phyloP scores from a whole-genome alignment of 306 rosid species.

The Parietaria judaica region DNA sequence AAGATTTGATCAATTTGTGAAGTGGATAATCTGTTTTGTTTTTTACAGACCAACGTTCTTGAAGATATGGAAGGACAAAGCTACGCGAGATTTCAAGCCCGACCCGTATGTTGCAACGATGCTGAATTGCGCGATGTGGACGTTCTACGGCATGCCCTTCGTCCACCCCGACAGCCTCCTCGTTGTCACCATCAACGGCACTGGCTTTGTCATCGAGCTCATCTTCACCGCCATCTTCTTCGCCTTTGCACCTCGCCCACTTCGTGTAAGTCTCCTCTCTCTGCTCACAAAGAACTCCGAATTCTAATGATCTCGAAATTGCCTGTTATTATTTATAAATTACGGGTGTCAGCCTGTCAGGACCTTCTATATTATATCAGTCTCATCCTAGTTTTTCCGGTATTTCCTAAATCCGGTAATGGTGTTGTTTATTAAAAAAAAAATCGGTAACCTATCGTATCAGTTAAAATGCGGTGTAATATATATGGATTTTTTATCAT shows the following conservation, averaged over 20 bases:
- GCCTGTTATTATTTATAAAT: too few relatives aligned
- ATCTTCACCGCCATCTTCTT: slow-evolving; percentile 32
- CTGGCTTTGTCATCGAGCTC: slow-evolving; percentile 47
- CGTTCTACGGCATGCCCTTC: slow-evolving; percentile 56
- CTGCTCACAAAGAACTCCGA: too few relatives aligned
- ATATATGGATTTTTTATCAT: too few relatives aligned
- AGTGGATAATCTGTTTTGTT: background rate
- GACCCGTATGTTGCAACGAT: slow-evolving; percentile 71
- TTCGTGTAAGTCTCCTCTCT: slow-evolving; percentile 30
- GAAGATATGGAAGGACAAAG: slow-evolving; percentile 37
- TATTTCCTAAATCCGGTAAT: too few relatives aligned
- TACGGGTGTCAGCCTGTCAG: too few relatives aligned
- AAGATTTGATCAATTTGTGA: background rate
- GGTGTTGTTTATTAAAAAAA: too few relatives aligned
- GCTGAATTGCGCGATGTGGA: slow-evolving; percentile 63
- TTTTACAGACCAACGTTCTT: slow-evolving; percentile 65
- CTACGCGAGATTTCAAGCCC: slow-evolving; percentile 68
- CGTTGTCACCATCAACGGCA: slow-evolving; percentile 54
- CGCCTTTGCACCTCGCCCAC: slow-evolving; percentile 28
- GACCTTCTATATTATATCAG: too few relatives aligned
- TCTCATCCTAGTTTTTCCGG: too few relatives aligned
- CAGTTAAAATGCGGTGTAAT: too few relatives aligned
- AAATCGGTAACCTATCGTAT: too few relatives aligned
- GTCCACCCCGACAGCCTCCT: slow-evolving; percentile 47
- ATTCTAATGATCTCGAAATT: too few relatives aligned